Base-by-base conservation (phyloP, 805 yeast species). In the Yamadazyma olivae region DNA sequence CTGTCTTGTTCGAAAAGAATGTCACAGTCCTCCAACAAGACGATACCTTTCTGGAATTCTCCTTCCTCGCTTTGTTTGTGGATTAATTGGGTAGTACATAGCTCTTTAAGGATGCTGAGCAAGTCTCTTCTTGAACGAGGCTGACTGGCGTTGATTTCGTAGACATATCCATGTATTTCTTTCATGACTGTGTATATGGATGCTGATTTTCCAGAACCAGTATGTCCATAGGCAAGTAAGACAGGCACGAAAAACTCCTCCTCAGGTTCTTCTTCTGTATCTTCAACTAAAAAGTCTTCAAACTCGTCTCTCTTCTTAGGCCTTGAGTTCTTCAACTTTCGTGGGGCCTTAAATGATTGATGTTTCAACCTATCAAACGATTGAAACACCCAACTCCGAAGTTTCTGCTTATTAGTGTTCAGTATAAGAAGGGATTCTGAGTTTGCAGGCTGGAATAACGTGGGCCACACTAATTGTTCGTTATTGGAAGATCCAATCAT, bases 11-110 rank as follows among this genome's bases (percentile, higher is more conserved):
- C 87, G 49, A 83, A 87, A 14, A 90, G 55, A 8, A 86, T 66
- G 53, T 91, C 96, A 27, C 85, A 90, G 49, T 91, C 96, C 48
- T 90, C 96, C 39, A 91, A 68, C 22, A 93, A 57, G 3, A 93
- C 80, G 5, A 88, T 63, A 6, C 91, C 89, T 40, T 77, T 71
- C 40, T 72, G 78, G 33, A 72, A 73, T 15, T 49, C 49, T 12
- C 48, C 42, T 3, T 37, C 43, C 25, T 44, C 48, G 20, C 40
- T 38, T 28, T 43, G 43, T 25, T 44, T 41, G 44, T 82, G 86
- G 2, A 91, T 90, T 31, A 83, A 64, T 41, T 87, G 88, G 0
- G 95, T 83, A 3, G 96, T 90, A 38, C 91, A 79, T 35, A 89
- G 74, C 50, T 95, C 97, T 32, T 74, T 79, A 25, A 91, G 65